phyloP scores from a whole-genome alignment of 495 filamentous ascomycete species.

The Wilcoxina mikolae region DNA sequence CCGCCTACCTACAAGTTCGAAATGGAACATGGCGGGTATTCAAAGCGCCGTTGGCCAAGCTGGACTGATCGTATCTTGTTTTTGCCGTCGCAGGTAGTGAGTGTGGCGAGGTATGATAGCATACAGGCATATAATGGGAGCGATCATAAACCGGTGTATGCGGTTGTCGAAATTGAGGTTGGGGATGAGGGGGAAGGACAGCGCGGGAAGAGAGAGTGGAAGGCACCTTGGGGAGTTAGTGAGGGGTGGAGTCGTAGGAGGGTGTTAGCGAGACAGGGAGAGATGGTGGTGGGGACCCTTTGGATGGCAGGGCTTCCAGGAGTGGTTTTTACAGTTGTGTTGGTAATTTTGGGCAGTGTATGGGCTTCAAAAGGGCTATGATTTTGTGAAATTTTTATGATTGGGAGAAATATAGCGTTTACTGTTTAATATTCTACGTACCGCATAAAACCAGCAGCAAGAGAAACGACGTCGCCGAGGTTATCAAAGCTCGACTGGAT shows the following conservation, averaged over 20 bases:
- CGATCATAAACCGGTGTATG: conserved; percentile 54
- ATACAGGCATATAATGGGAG: conserved; percentile 60
- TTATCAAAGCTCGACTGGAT: not conserved
- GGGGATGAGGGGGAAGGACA: not conserved
- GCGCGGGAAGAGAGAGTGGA: not conserved
- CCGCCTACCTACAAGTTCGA: conserved; percentile 85
- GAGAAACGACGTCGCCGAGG: too few relatives aligned
- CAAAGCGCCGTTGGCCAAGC: conserved; percentile 61
- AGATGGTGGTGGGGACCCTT: conserved; percentile 21
- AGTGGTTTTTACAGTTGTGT: conserved; percentile 10
- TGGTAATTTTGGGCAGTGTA: not conserved
- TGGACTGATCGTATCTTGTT: conserved; percentile 91
- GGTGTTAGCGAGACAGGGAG: conserved; percentile 13
- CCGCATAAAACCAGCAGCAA: not conserved
- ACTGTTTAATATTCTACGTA: not conserved
- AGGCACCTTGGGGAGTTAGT: conserved; percentile 12
- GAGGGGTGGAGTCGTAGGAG: conserved; percentile 14
- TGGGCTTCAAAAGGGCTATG: too few relatives aligned
- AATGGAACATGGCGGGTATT: conserved; percentile 32
- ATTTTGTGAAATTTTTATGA: too few relatives aligned
- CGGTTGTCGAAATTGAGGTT: not conserved
- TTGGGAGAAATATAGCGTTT: not conserved
- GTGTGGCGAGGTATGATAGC: conserved; percentile 48
- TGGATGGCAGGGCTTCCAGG: conserved; percentile 10
- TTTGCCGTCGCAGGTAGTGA: conserved; percentile 33